Base-by-base conservation (phyloP, 805 yeast genomes). In the Saccharomycopsis babjevae region DNA sequence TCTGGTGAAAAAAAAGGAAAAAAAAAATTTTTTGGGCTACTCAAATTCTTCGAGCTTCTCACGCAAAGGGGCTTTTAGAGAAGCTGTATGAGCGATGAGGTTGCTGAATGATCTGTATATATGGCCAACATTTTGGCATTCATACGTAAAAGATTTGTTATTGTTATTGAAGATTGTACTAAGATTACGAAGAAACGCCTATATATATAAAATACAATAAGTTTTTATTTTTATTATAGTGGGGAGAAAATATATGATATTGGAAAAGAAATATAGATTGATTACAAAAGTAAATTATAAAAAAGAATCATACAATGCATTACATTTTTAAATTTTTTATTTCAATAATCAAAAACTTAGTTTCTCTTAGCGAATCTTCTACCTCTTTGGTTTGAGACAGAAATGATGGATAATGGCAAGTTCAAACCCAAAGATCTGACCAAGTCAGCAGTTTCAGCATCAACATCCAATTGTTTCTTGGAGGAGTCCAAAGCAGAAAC, bases 401-500 rank as follows among this genome's bases (percentile, higher is more conserved):
- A 80, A 76, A 86, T 84, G 74, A 91, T 91, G 75, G 85, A 84
- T 75, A 88, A 78, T 77, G 96, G 96, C 74, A 90, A 79, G 74
- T 83, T 83, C 96, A 82, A 59, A 46, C 64, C 64, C 50, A 62
- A 59, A 50, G 61, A 57, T 34, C 57, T 62, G 46, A 62, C 64
- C 57, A 62, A 62, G 43, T 62, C 62, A 52, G 64, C 64, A 40
- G 64, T 62, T 56, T 62, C 64, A 36, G 50, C 57, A 43, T 62
- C 64, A 43, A 62, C 64, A 50, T 89, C 92, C 79, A 94, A 89
- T 76, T 88, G 94, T 78, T 91, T 91, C 82, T 91, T 90, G 71
- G 96, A 85, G 77, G 94, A 88, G 83, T 94, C 98, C 79, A 94
- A 89, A 80, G 99, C 99, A 77, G 99, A 96, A 76, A 92, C 96